Evolutionary conservation across 2,329 filamentous ascomycete species (phyloP).

Genomic region (Fusarium xyrophilum): DNA sequence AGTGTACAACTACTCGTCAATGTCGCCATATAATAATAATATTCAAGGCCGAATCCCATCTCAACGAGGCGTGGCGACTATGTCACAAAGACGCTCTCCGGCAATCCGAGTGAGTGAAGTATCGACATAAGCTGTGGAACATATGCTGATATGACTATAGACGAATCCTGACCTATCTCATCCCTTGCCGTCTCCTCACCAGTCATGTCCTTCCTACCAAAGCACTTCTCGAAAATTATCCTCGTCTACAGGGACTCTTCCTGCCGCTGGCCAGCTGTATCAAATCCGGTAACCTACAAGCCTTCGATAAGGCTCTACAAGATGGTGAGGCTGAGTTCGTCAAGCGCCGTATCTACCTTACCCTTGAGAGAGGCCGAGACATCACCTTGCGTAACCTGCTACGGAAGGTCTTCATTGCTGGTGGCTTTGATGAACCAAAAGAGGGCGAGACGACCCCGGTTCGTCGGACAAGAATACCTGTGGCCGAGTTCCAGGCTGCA

Average conservation of each 20-base stretch:
- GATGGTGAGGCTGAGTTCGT: conserved; percentile 92
- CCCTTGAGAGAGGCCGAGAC: conserved; percentile 88
- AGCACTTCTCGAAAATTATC: conserved; percentile 74
- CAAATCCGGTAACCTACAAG: conserved; percentile 78
- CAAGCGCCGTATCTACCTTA: conserved; percentile 90
- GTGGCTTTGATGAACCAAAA: conserved; percentile 80
- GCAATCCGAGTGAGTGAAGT: conserved; percentile 75
- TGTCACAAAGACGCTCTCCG: conserved; percentile 75
- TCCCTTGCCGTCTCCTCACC: conserved; percentile 90
- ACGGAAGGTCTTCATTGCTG: conserved; percentile 86
- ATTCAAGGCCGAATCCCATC: conserved; percentile 74
- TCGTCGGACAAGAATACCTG: conserved; percentile 77
- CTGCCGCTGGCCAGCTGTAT: conserved; percentile 80
- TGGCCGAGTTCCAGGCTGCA: conserved; percentile 85
- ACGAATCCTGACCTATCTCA: conserved; percentile 91
- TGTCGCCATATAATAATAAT: background rate
- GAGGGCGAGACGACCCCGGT: conserved; percentile 68
- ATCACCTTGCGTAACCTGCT: conserved; percentile 91
- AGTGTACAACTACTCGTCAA: conserved; percentile 5
- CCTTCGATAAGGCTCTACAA: conserved; percentile 82
- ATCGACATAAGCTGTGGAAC: background rate
- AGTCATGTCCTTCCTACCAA: conserved; percentile 82
- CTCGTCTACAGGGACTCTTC: conserved; percentile 79
- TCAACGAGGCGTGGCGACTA: conserved; percentile 81
- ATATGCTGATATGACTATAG: conserved; percentile 51